These are phyloP conservation scores for Phyllosticta citriasiana DNA, from an alignment of 2,329 filamentous ascomycete species.

Conservation along the genomic window DNA sequence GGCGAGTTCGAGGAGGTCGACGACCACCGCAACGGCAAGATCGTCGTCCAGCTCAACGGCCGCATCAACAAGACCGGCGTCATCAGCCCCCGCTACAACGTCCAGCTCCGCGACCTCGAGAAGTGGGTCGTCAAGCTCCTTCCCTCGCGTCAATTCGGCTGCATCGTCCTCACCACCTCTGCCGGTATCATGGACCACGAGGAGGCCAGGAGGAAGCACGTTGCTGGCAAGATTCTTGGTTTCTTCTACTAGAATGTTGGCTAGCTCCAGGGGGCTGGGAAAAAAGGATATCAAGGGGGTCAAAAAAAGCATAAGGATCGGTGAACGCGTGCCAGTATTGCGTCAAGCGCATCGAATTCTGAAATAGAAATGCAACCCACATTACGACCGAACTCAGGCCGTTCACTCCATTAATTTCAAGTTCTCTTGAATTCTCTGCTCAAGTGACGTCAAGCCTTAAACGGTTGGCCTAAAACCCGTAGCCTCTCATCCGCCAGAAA, in stretches of 20 bases:
- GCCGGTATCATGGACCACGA: constrained; percentile 99
- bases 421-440: background rate
- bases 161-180: constrained; percentile 97
- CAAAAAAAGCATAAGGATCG: background rate
- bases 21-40: constrained; percentile 99
- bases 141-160: constrained; percentile 98
- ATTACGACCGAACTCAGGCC: constrained; percentile 1
- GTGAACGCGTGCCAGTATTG: background rate
- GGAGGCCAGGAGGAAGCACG: constrained; percentile 98
- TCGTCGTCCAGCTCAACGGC: constrained; percentile 98
- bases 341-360: background rate
- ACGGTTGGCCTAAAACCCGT: background rate
- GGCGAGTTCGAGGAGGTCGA: constrained; percentile 99
- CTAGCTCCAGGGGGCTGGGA: background rate
- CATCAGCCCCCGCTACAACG: constrained; percentile 99
- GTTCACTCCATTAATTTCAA: background rate
- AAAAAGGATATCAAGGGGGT: background rate
- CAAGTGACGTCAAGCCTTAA: constrained; percentile 5
- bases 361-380: constrained; percentile 1
- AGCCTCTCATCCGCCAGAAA: background rate
- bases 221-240: constrained; percentile 97
- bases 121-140: constrained; percentile 99
- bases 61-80: constrained; percentile 99
- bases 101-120: constrained; percentile 94
- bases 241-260: constrained; percentile 83